A percentile compares a stretch with the other conserved stretches of the same genome.
Evolutionary conservation across 192 early-diverging fungal species (phyloP).

Genomic region (Gonapodya prolifera): DNA sequence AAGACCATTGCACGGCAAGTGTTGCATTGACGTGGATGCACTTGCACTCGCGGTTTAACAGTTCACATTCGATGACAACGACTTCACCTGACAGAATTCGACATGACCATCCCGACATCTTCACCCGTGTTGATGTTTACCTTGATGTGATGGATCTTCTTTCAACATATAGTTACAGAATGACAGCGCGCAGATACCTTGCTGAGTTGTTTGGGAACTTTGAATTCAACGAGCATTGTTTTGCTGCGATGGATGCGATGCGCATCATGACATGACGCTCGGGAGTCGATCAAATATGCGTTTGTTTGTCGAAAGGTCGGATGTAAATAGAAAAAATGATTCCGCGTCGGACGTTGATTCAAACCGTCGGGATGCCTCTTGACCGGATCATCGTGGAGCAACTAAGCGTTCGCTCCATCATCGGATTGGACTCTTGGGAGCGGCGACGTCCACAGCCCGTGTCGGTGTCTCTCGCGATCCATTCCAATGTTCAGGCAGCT

Average conservation of each 20-base stretch:
- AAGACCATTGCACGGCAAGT: constrained; percentile 48
- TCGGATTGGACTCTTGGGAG: constrained; percentile 93
- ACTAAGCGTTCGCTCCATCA: constrained; percentile 64
- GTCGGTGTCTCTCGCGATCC: constrained; percentile 59
- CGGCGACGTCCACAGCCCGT: constrained; percentile 76
- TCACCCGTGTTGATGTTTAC: constrained; percentile 39
- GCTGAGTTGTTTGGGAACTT: constrained; percentile 52
- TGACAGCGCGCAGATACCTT: constrained; percentile 58
- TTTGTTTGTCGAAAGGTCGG: too few species aligned
- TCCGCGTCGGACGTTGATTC: too few species aligned
- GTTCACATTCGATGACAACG: constrained; percentile 2
- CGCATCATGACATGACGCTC: too few species aligned
- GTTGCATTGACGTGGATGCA: constrained; percentile 2
- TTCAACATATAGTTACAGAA: constrained; percentile 52
- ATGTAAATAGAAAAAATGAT: too few species aligned
- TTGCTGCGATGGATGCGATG: neutral
- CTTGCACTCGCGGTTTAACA: neutral
- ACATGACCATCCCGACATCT: constrained; percentile 41
- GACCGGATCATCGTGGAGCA: constrained; percentile 22
- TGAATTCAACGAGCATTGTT: neutral
- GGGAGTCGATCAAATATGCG: too few species aligned
- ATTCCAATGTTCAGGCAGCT: constrained; percentile 59
- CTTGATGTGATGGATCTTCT: constrained; percentile 46
- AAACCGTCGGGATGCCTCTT: neutral
- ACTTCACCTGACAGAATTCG: constrained; percentile 32